Percentiles rank a stretch among this genome's conserved stretches.
Conservation (phyloP, 2,329 filamentous ascomycete species). For the Fusarium circinatum region DNA sequence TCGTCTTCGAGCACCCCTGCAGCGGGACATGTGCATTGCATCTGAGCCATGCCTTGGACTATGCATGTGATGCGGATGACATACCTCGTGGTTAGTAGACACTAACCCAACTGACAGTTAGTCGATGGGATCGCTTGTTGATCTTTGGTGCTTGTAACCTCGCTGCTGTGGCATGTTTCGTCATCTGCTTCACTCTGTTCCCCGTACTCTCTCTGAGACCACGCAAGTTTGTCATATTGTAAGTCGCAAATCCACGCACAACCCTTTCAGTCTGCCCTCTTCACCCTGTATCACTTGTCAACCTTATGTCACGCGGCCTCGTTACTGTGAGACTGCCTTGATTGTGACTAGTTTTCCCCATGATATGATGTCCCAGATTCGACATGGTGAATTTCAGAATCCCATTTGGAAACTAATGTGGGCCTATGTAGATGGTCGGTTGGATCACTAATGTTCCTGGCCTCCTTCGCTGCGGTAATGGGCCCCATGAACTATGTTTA, state of each 20-base stretch:
- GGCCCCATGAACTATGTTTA: conserved; percentile 84
- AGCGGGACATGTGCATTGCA: conserved; percentile 59
- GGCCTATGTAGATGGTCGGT: conserved; percentile 82
- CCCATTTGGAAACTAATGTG: conserved; percentile 41
- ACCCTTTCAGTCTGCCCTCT: conserved; percentile 2
- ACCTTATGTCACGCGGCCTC: conserved; percentile 26
- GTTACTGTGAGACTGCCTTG: conserved; percentile 8
- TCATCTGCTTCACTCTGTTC: conserved; percentile 91
- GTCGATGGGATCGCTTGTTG: conserved; percentile 94
- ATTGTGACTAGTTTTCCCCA: conserved; percentile 29
- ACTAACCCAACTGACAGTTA: conserved; percentile 72
- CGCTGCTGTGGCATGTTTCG: conserved; percentile 89
- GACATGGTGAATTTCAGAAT: conserved; percentile 26
- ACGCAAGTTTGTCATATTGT: conserved; percentile 97
- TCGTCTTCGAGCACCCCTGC: conserved; percentile 53
- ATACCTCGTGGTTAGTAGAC: conserved; percentile 54
- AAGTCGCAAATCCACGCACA: conserved; percentile 62
- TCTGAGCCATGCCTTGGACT: conserved; percentile 49
- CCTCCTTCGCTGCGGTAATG: conserved; percentile 95
- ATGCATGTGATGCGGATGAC: conserved; percentile 56
- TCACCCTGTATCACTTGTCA: conserved; percentile 18
- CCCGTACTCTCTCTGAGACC: conserved; percentile 83
- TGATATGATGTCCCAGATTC: conserved; percentile 26
- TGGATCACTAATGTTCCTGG: conserved; percentile 88
- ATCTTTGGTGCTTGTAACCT: conserved; percentile 93